Base-by-base conservation (phyloP, 2,329 filamentous ascomycete species). In the Fusarium tanahbumbuense region DNA sequence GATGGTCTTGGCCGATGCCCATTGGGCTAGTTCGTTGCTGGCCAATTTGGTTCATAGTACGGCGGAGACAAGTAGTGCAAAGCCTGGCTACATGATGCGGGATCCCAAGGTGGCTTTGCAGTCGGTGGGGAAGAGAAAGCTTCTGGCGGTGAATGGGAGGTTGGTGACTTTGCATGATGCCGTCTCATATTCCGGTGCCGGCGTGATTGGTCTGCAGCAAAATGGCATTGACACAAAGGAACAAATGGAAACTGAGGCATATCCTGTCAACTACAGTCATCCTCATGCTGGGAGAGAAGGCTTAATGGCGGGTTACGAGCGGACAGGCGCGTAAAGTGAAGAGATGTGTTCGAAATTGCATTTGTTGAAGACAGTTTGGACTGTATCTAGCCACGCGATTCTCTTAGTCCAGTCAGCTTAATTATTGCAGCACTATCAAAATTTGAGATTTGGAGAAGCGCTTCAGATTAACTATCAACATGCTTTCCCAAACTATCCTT, bases 11-110 rank as follows among this genome's bases (percentile, higher is more conserved):
- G 41, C 69, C 2, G 65, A 72, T 28, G 25, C 55, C 8, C 62
- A 72, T 11, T 72, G 68, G 69, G 40, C 68, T 11, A 63, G 45
- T 28, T 54, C 65, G 3, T 30, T 72, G 4, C 22, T 72, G 7
- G 50, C 65, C 9, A 72, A 55, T 22, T 25, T 72, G 47, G 20
- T 71, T 22, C 49, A 72, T 18, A 60, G 54, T 4, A 70, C 61
- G 10, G 45, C 49, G 4, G 52, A 47, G 40, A 10, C 23, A 4
- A 32, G 22, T 1, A 61, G 23, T 6, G 22, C 25, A 5, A 60
- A 56, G 3, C 68, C 69, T 13, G 69, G 69, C 1, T 71, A 71
- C 11, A 50, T 71, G 13, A 23, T n/a, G 9, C 48, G 20, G 1
- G 44, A 53, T 16, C 69, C 61, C 1, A 15, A 28, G 4, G 44